phyloP scores from a whole-genome alignment of 2,329 filamentous ascomycete genomes.

The Sphaerostilbella broomeana region DNA sequence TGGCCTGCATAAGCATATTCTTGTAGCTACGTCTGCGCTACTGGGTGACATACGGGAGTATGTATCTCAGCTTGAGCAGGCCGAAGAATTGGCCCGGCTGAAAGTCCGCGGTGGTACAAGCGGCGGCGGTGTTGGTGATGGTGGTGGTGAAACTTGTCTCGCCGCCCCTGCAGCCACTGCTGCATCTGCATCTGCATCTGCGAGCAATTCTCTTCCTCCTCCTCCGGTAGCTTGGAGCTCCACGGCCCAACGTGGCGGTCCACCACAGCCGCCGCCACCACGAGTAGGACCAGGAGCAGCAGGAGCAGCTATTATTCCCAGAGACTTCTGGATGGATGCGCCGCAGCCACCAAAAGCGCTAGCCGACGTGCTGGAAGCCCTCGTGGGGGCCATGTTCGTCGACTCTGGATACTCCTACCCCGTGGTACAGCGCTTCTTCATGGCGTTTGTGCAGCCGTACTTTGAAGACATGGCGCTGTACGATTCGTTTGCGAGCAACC shows the following conservation, averaged over 20 bases:
- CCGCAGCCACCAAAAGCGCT: conserved; percentile 65
- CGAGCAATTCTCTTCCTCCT: too few relatives aligned
- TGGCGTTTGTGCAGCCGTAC: conserved; percentile 64
- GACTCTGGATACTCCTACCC: conserved; percentile 75
- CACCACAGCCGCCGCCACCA: conserved; percentile 25
- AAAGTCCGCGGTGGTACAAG: conserved; percentile 18
- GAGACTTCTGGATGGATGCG: conserved; percentile 63
- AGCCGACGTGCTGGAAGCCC: conserved; percentile 83
- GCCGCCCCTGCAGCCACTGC: neutral
- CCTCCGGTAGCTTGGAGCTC: too few relatives aligned
- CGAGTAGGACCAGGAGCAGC: neutral
- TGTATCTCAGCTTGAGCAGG: conserved; percentile 52
- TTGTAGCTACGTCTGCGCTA: conserved; percentile 39
- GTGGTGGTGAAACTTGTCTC: neutral
- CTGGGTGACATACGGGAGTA: conserved; percentile 45
- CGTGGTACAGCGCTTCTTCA: conserved; percentile 71
- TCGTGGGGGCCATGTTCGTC: conserved; percentile 84
- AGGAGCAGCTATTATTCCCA: neutral
- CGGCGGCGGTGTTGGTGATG: neutral
- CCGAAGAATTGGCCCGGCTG: conserved; percentile 27
- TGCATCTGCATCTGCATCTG: too few relatives aligned
- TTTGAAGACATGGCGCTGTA: conserved; percentile 85
- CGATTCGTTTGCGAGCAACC: conserved; percentile 78
- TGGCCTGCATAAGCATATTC: conserved; percentile 68
- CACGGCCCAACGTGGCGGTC: conserved; percentile 16